These are phyloP conservation scores for Claviceps maximensis DNA, from an alignment of 2,329 filamentous ascomycete genomes.

Conservation along the genomic window DNA sequence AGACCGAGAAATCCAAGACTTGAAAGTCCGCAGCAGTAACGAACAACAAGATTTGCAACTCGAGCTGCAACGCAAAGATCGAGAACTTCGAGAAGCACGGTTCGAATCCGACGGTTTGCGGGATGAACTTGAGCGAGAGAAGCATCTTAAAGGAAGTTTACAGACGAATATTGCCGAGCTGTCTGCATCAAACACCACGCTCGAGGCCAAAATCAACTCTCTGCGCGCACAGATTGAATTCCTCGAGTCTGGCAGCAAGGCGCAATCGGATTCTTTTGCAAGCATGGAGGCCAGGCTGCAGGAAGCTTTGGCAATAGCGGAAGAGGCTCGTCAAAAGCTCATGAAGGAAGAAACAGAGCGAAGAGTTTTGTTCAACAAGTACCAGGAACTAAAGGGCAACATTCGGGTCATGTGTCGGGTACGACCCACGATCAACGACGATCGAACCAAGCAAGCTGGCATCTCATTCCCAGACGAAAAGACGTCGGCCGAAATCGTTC, in stretches of 20 bases:
- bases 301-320: constrained; percentile 58
- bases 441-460: constrained; percentile 53
- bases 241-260: constrained; percentile 78
- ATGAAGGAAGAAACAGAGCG: constrained; percentile 84
- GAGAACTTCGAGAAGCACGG: constrained; percentile 37
- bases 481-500: constrained; percentile 74
- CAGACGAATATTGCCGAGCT: constrained; percentile 43
- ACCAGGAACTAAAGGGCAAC: constrained; percentile 95
- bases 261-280: constrained; percentile 75
- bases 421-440: constrained; percentile 51
- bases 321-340: constrained; percentile 64
- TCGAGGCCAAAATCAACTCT: constrained; percentile 64
- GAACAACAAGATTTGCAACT: constrained; percentile 39
- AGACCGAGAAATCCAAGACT: constrained; percentile 50
- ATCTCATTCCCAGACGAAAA: constrained; percentile 73
- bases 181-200: constrained; percentile 45
- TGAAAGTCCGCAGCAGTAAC: constrained; percentile 38
- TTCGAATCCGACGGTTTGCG: constrained; percentile 31
- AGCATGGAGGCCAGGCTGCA: constrained; percentile 69
- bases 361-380: constrained; percentile 89
- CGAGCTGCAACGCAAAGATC: constrained; percentile 37
- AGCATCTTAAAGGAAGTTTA: constrained; percentile 41
- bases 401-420: constrained; percentile 97
- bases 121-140: constrained; percentile 47
- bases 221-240: constrained; percentile 76